Evolutionary conservation across 2,329 filamentous ascomycete genomes (phyloP).

Genomic region (Fusarium nanum): DNA sequence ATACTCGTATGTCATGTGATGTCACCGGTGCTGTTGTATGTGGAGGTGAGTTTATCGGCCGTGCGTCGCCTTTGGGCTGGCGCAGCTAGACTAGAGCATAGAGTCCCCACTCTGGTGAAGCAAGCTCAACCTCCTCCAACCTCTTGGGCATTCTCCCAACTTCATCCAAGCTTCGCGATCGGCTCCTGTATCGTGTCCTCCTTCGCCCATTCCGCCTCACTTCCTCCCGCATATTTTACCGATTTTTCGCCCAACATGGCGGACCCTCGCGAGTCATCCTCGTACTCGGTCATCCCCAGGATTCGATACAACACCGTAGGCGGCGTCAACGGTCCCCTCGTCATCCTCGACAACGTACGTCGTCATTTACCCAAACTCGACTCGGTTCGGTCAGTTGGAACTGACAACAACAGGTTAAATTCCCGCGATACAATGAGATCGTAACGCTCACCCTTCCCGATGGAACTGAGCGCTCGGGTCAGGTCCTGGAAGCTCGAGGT

Average conservation of each 20-base stretch:
- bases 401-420: slow-evolving; percentile 81
- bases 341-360: slow-evolving; percentile 91
- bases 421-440: slow-evolving; percentile 97
- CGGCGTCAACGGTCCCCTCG: slow-evolving; percentile 96
- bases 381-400: slow-evolving; percentile 18
- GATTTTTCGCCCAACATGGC: slow-evolving; percentile 56
- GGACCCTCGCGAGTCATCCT: slow-evolving; percentile 69
- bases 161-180: slow-evolving; percentile 43
- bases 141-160: slow-evolving; percentile 47
- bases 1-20: slow-evolving; percentile 54
- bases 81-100: slow-evolving; percentile 33
- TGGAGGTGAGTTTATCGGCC: slow-evolving; percentile 42
- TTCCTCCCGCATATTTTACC: slow-evolving; percentile 32
- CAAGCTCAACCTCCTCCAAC: slow-evolving; percentile 57
- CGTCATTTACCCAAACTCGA: slow-evolving; percentile 5
- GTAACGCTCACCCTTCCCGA: slow-evolving; percentile 95
- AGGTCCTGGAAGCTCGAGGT: slow-evolving; percentile 98
- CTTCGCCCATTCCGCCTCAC: slow-evolving; percentile 27
- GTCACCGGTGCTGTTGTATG: slow-evolving; percentile 45
- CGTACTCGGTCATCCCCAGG: slow-evolving; percentile 69
- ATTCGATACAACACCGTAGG: slow-evolving; percentile 98
- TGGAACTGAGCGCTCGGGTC: slow-evolving; percentile 91
- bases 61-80: slow-evolving; percentile 46
- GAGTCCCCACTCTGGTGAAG: slow-evolving; percentile 53
- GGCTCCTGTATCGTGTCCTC: slow-evolving; percentile 36